Base-by-base conservation (phyloP, 176 grass and related monocot species). In the Ensete glaucum region DNA sequence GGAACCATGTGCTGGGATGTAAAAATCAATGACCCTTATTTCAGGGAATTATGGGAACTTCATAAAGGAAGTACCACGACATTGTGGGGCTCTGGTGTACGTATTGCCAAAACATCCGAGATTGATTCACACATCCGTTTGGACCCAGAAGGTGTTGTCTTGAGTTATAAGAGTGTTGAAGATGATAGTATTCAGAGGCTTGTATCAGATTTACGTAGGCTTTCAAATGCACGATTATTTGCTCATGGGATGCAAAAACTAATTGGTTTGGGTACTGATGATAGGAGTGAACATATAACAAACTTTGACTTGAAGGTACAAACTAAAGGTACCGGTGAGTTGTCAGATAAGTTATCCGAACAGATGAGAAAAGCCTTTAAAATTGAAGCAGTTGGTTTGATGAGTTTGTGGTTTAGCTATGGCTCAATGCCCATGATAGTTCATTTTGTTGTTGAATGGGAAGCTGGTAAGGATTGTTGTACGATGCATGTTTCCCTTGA, bases 1-100 rank as follows among this genome's bases (percentile, higher is more conserved):
- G 96, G 96, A 87, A 99, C 80, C 79, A 94, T 99, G 96, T 99
- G 82, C 81, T 99, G 96, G 96, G 88, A 99, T 73, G 96, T 99
- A 65, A 91, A 90, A 77, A 95, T 99, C 78, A 91, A 91, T 9
- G 91, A 99, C 74, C 81, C 82, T 11, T 87, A 99, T 87, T 99
- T 89, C 64, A 91, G 71, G 62, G 96, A 91, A 88, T 85, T 99
- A 62, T 91, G 90, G 91, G 88, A 95, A 56, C 91, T 99, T 73
- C 79, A 86, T 69, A 83, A 57, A 80, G 96, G 96, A 83, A 91
- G 79, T 77, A 81, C 73, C 20, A 82, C 20, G 8, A 99, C 96
- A 68, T 71, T 51, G 27, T 99, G 96, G 91, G 96, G 91, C 77
- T 62, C 76, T 78, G 91, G 86, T 81, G 72, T 99, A 78, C 90